A percentile compares a stretch with the other conserved stretches of the same genome.
Evolutionary conservation across 2,329 filamentous ascomycete species (phyloP).

Genomic region (Corinectria fuckeliana): DNA sequence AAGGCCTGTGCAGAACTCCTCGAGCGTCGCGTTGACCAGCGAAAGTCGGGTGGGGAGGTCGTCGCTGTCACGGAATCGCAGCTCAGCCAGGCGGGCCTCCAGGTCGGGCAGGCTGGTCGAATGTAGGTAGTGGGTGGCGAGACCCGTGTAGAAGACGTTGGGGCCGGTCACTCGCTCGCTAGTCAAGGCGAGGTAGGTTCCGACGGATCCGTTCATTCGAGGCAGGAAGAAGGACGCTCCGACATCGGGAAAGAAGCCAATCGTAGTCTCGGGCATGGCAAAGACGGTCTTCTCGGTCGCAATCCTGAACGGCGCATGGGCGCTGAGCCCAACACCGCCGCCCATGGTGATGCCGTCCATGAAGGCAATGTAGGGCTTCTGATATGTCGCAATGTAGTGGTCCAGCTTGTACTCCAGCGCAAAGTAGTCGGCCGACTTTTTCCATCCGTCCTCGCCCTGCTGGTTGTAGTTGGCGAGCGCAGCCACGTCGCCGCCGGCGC

Average conservation of each 20-base stretch:
- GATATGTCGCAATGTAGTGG: slow-evolving; percentile 91
- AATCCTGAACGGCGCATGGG: slow-evolving; percentile 95
- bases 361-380: slow-evolving; percentile 91
- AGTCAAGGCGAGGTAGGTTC: slow-evolving; percentile 92
- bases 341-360: slow-evolving; percentile 99
- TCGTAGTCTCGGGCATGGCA: slow-evolving; percentile 98
- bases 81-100: slow-evolving; percentile 84
- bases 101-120: slow-evolving; percentile 83
- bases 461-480: slow-evolving; percentile 78
- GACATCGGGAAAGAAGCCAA: slow-evolving; percentile 98
- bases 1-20: slow-evolving; percentile 88
- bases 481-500: slow-evolving; percentile 90
- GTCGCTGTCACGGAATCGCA: slow-evolving; percentile 84
- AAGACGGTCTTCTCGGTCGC: slow-evolving; percentile 95
- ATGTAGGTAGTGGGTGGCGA: slow-evolving; percentile 96
- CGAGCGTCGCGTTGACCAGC: slow-evolving; percentile 85
- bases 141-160: slow-evolving; percentile 86
- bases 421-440: slow-evolving; percentile 84
- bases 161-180: slow-evolving; percentile 82
- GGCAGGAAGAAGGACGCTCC: slow-evolving; percentile 96
- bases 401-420: slow-evolving; percentile 94
- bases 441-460: slow-evolving; percentile 71
- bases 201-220: slow-evolving; percentile 82
- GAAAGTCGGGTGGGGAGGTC: slow-evolving; percentile 65
- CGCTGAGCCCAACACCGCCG: slow-evolving; percentile 90